Percentiles rank a stretch among this genome's conserved stretches.
Evolutionary conservation across 176 grass and related monocot genomes (phyloP).

Genomic region (Luzula sylvatica): DNA sequence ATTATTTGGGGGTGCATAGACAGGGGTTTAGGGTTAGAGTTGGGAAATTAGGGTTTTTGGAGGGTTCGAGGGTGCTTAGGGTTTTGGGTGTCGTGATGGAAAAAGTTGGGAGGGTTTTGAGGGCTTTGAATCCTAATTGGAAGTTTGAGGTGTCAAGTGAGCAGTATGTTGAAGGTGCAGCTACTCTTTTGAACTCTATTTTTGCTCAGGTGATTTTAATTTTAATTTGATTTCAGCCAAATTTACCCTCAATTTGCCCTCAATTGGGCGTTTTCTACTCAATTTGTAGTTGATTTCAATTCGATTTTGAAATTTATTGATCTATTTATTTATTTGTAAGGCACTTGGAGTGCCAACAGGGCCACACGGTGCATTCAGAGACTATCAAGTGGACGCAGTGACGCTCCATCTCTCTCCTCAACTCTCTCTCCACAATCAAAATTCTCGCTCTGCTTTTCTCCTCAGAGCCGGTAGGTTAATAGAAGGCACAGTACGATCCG

Average conservation of each 20-base stretch:
- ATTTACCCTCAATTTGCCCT: not conserved
- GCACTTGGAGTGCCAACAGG: constrained; percentile 92
- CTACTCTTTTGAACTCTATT: constrained; percentile 79
- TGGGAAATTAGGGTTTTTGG: constrained; percentile 40
- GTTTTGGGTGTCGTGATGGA: constrained; percentile 58
- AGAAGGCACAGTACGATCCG: constrained; percentile 76
- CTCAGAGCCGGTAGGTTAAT: constrained; percentile 78
- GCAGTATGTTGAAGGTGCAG: constrained; percentile 71
- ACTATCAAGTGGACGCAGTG: constrained; percentile 97
- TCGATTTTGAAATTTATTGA: constrained; percentile 6
- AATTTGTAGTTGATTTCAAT: not conserved
- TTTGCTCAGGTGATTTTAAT: constrained; percentile 62
- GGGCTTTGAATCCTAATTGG: constrained; percentile 76
- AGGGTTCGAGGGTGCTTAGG: constrained; percentile 52
- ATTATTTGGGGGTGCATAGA: constrained; percentile 95
- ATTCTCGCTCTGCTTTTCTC: constrained; percentile 68
- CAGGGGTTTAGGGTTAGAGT: constrained; percentile 80
- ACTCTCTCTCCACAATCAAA: constrained; percentile 64
- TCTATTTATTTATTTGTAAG: constrained; percentile 30
- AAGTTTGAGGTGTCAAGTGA: constrained; percentile 57
- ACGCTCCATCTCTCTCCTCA: constrained; percentile 68
- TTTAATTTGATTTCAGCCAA: not conserved
- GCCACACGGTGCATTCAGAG: constrained; percentile 84
- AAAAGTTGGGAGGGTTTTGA: constrained; percentile 49
- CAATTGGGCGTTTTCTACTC: not conserved